Evolutionary conservation across 2,329 filamentous ascomycete genomes (phyloP).

Genomic region (Trichoderma pleuroti): DNA sequence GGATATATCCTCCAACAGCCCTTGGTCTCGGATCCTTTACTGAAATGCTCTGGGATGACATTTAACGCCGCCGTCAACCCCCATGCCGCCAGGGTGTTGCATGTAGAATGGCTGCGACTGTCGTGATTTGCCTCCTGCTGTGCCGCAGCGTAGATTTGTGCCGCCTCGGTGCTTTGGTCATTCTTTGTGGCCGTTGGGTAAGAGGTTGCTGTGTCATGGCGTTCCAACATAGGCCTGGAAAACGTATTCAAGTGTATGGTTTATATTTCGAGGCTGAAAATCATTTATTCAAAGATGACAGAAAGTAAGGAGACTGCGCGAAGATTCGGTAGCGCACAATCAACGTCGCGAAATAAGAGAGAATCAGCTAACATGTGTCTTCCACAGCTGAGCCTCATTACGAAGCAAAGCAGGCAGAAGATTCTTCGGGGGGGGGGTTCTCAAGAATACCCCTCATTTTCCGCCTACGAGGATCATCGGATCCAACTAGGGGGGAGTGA

Average conservation of each 20-base stretch:
- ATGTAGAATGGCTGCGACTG: background rate
- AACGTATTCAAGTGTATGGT: background rate
- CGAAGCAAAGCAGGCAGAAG: background rate
- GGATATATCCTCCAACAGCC: conserved; percentile 9
- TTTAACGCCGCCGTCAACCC: conserved; percentile 11
- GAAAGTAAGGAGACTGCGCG: background rate
- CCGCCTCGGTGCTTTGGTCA: background rate
- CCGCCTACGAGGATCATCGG: background rate
- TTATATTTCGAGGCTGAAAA: background rate
- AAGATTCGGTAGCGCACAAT: background rate
- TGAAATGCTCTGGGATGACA: conserved; percentile 2
- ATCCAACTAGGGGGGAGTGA: background rate
- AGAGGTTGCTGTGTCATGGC: background rate
- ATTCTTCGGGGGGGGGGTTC: background rate
- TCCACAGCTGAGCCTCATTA: background rate
- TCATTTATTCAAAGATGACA: background rate
- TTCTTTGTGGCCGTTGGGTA: background rate
- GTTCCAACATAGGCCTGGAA: conserved; percentile 8
- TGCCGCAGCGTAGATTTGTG: background rate
- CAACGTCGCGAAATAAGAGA: background rate
- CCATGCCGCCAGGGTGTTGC: conserved; percentile 12
- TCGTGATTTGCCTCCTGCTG: background rate
- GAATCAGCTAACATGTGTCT: background rate
- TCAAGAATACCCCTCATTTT: conserved; percentile 8
- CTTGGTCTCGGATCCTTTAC: background rate